phyloP scores from a whole-genome alignment of 1,284 basidiomycete genomes.

The Xerocomus amazonicus region DNA sequence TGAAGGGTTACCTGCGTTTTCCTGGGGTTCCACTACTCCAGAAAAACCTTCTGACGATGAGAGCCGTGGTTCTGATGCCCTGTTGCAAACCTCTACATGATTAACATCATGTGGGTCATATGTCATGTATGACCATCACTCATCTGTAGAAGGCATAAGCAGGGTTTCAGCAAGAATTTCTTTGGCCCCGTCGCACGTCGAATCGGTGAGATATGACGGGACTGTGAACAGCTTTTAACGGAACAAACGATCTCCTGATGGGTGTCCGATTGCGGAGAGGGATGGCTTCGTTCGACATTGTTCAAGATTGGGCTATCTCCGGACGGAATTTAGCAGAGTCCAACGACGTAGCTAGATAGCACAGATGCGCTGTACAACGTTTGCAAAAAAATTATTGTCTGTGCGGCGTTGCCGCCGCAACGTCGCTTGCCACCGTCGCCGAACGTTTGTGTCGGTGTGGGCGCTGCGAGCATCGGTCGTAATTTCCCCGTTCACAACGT shows the following conservation, averaged over 20 bases:
- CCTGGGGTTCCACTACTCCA: not conserved
- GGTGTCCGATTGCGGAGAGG: slow-evolving; percentile 4
- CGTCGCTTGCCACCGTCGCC: slow-evolving; percentile 21
- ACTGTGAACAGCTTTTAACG: not conserved
- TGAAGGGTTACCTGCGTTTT: not conserved
- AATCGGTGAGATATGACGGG: not conserved
- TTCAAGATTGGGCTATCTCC: not conserved
- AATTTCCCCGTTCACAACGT: slow-evolving; percentile 23
- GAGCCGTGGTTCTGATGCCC: not conserved
- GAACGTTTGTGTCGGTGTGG: slow-evolving; percentile 17
- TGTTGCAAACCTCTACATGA: slow-evolving; percentile 10
- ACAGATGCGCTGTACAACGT: slow-evolving; percentile 12
- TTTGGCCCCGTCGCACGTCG: not conserved
- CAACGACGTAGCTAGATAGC: slow-evolving; percentile 19
- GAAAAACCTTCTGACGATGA: slow-evolving; percentile 4
- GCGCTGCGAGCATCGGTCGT: slow-evolving; percentile 17
- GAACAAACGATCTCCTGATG: slow-evolving; percentile 12
- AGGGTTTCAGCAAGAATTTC: slow-evolving; percentile 2
- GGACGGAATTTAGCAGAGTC: not conserved
- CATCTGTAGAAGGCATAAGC: not conserved
- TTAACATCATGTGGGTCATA: slow-evolving; percentile 10
- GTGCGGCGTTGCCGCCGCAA: slow-evolving; percentile 18
- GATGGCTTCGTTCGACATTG: not conserved
- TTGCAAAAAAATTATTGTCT: slow-evolving; percentile 26
- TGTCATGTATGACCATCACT: not conserved